Evolutionary conservation across 129 eudicot species (phyloP).

Genomic region (Tagetes erecta): DNA sequence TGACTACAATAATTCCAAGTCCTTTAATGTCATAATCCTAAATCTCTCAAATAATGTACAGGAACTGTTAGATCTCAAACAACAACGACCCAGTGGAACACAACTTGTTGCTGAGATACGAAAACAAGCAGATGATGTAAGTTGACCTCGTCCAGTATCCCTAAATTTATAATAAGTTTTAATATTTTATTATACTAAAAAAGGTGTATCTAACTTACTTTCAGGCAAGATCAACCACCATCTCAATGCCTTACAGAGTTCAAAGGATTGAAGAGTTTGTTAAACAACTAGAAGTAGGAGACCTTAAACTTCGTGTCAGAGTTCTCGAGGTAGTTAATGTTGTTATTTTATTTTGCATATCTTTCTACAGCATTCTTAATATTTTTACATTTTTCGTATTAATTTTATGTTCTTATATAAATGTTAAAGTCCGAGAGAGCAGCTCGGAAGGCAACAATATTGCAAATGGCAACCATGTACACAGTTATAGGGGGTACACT

Average conservation of each 20-base stretch:
- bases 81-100: constrained; percentile 63
- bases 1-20: not conserved
- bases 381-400: not conserved
- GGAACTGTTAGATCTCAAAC: constrained; percentile 89
- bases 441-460: constrained; percentile 82
- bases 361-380: not conserved
- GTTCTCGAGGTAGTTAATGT: constrained; percentile 75
- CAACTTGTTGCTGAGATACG: constrained; percentile 86
- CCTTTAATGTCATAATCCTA: not conserved
- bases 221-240: constrained; percentile 82
- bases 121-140: constrained; percentile 96
- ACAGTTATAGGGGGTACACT: constrained; percentile 85
- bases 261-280: constrained; percentile 90
- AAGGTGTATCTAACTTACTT: not conserved
- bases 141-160: constrained; percentile 1
- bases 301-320: constrained; percentile 86
- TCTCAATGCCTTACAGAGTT: constrained; percentile 96
- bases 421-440: constrained; percentile 87
- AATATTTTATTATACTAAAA: constrained; percentile 11
- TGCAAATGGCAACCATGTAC: constrained; percentile 95
- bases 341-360: not conserved
- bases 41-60: constrained; percentile 37
- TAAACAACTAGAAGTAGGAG: constrained; percentile 93
- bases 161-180: not conserved
- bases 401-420: constrained; percentile 2